Base-by-base conservation (phyloP, 345 rosid genomes). In the Rhodomyrtus tomentosa region DNA sequence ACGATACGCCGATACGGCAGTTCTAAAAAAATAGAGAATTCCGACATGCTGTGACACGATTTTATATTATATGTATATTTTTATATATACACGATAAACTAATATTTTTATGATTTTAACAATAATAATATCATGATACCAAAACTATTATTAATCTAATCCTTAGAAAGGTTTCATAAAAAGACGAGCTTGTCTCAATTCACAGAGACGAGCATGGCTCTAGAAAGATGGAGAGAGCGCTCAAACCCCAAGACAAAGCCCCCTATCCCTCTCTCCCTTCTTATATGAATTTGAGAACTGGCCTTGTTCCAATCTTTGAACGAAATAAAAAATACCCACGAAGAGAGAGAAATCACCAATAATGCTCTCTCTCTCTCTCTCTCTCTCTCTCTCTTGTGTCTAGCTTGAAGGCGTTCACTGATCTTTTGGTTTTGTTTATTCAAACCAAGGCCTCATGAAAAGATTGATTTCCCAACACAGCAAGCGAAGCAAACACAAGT, bases 151-250 rank as follows among this genome's bases (percentile, higher is more conserved):
- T n/a, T n/a, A n/a, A n/a, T n/a, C n/a, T n/a, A n/a, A n/a, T n/a
- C n/a, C n/a, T n/a, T n/a, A n/a, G n/a, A n/a, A n/a, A n/a, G n/a
- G n/a, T n/a, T 84, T 82, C 72, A 83, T 85, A 80, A 82, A 73
- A 72, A 85, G 85, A 86, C 48, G 40, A 25, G 38, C 40, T 52
- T 55, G 84, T 86, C 84, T 89, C 85, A 86, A 86, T 58, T 87
- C 81, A 72, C 45, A 27, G 85, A 89, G 89, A 86, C 86, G 89
- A 86, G 95, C 95, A 92, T 92, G 95, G 89, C 81, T 92, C 98
- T 94, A 90, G 90, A 94, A 94, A 95, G 98, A 89, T 88, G 93
- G 74, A 92, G 92, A 90, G 82, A 82, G 89, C 83, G 84, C 95
- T 88, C 98, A 89, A 89, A 91, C 86, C 92, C 94, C 98, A 83